phyloP scores from a whole-genome alignment of 192 early-diverging fungal species.

The Coemansia sp. region DNA sequence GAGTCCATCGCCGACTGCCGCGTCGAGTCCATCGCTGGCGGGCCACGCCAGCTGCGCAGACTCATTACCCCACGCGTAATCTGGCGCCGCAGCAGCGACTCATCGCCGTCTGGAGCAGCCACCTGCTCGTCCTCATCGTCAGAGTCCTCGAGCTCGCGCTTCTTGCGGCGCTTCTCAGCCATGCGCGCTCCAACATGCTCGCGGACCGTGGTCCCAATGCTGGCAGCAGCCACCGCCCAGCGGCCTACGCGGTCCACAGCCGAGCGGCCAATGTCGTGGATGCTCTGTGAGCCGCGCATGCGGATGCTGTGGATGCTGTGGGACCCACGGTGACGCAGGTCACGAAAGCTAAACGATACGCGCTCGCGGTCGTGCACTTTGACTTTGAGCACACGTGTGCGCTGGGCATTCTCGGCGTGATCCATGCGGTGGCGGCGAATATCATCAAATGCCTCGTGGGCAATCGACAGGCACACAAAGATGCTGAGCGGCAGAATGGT shows the following conservation, averaged over 20 bases:
- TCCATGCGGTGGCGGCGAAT: constrained; percentile 66
- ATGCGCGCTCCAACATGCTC: constrained; percentile 29
- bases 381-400: constrained; percentile 57
- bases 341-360: constrained; percentile 51
- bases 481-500: constrained; percentile 72
- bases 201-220: constrained; percentile 30
- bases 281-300: constrained; percentile 47
- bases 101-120: constrained; percentile 12
- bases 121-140: constrained; percentile 50
- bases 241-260: constrained; percentile 28
- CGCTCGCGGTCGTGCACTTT: constrained; percentile 57
- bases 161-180: constrained; percentile 49
- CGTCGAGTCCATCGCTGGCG: background rate
- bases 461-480: constrained; percentile 75
- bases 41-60: constrained; percentile 47
- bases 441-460: constrained; percentile 78
- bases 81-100: constrained; percentile 32
- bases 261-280: constrained; percentile 39
- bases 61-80: constrained; percentile 42
- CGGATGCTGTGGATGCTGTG: constrained; percentile 57
- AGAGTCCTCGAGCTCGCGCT: constrained; percentile 54
- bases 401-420: constrained; percentile 62
- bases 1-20: background rate
- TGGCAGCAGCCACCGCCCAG: constrained; percentile 21
- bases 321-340: constrained; percentile 43